Conservation (phyloP, 106 monocot genomes). For the Vanilla planifolia region DNA sequence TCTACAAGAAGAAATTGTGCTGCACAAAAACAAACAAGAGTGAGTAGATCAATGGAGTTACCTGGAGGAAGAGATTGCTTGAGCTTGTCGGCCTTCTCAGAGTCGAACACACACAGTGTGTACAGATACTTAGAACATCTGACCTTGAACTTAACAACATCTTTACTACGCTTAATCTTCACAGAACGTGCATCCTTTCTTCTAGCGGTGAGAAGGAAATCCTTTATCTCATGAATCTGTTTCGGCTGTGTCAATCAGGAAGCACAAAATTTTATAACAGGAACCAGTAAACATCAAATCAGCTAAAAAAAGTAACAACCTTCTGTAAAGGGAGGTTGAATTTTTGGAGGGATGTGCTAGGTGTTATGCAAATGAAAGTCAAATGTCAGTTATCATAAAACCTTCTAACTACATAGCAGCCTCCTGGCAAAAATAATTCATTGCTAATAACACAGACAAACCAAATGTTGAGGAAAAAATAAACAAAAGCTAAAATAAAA, state of each 20-base stretch:
- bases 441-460: too few relatives aligned
- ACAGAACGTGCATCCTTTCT: constrained; percentile 56
- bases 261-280: too few relatives aligned
- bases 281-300: too few relatives aligned
- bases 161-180: constrained; percentile 52
- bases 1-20: neutral
- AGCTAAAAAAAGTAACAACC: too few relatives aligned
- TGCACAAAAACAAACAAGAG: neutral
- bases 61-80: constrained; percentile 62
- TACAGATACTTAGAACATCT: constrained; percentile 51
- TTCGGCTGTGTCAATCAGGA: constrained; percentile 41
- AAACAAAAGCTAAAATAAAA: too few relatives aligned
- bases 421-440: too few relatives aligned
- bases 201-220: constrained; percentile 58
- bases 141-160: constrained; percentile 55
- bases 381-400: too few relatives aligned
- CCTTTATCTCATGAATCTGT: constrained; percentile 61
- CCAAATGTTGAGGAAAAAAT: too few relatives aligned
- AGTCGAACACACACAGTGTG: constrained; percentile 43
- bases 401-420: too few relatives aligned
- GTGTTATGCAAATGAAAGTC: too few relatives aligned
- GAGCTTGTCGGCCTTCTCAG: constrained; percentile 52
- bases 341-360: too few relatives aligned
- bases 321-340: too few relatives aligned
- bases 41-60: neutral